Conservation (phyloP, 2,329 filamentous ascomycete genomes). For the Aspergillus tamarii region DNA sequence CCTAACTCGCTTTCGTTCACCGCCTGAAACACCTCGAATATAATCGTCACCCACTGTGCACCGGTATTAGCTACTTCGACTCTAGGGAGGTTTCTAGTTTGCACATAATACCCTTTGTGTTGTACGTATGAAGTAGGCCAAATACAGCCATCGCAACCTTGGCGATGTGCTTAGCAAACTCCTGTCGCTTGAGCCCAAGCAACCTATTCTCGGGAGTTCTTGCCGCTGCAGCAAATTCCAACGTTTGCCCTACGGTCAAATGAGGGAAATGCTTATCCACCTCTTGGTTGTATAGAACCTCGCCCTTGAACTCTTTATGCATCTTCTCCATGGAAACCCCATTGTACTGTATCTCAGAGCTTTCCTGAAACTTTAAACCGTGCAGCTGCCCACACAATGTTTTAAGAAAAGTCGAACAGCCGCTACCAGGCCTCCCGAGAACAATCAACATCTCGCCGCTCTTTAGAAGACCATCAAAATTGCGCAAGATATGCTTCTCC, state of each 20-base stretch:
- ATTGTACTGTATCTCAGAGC: conserved; percentile 80
- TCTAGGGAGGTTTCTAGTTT: too few relatives aligned
- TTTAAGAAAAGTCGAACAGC: conserved; percentile 82
- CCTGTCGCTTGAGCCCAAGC: conserved; percentile 48
- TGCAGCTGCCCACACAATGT: conserved; percentile 80
- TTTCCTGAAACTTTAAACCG: conserved; percentile 71
- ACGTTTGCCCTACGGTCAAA: conserved; percentile 60
- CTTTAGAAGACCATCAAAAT: conserved; percentile 58
- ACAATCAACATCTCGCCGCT: conserved; percentile 52
- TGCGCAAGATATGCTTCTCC: conserved; percentile 59
- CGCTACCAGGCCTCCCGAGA: conserved; percentile 45
- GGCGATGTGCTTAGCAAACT: conserved; percentile 45
- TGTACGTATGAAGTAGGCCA: conserved; percentile 46
- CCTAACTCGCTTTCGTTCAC: conserved; percentile 63
- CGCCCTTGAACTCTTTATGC: conserved; percentile 60
- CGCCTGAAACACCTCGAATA: conserved; percentile 64
- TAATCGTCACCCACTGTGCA: conserved; percentile 55
- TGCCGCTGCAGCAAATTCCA: conserved; percentile 59
- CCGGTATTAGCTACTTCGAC: conserved; percentile 4
- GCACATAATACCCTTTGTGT: conserved; percentile 45
- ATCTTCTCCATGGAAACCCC: conserved; percentile 67
- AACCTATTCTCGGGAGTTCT: conserved; percentile 50
- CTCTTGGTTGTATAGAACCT: conserved; percentile 45
- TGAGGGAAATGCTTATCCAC: conserved; percentile 58
- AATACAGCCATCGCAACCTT: conserved; percentile 47